Evolutionary conservation across 2,329 filamentous ascomycete species (phyloP).

Genomic region (Endothia cerciana): DNA sequence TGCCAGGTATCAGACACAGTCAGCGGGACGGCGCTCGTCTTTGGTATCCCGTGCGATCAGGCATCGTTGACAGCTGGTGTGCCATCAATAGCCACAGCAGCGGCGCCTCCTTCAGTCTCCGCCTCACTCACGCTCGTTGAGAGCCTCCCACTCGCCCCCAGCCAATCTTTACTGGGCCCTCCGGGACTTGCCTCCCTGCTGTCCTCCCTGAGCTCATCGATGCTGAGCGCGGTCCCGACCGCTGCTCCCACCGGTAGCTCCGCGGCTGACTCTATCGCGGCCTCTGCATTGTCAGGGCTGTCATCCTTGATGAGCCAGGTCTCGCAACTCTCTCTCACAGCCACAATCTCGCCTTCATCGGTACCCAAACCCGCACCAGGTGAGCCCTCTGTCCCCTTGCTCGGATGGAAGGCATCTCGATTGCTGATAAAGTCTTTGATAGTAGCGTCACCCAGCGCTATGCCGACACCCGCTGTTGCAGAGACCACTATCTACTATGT

Average conservation of each 20-base stretch:
- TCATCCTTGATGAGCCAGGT: constrained; percentile 28
- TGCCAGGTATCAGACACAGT: constrained; percentile 26
- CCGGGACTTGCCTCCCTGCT: constrained; percentile 23
- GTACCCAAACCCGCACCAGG: constrained; percentile 11
- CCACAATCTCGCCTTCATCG: neutral
- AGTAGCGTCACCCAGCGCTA: neutral
- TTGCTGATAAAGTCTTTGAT: constrained; percentile 13
- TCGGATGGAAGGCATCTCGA: too few species aligned
- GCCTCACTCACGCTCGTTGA: constrained; percentile 20
- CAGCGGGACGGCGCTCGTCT: constrained; percentile 25
- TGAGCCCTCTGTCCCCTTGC: neutral
- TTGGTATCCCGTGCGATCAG: constrained; percentile 23
- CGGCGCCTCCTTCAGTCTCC: constrained; percentile 17
- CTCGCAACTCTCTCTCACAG: constrained; percentile 23
- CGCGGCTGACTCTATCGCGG: constrained; percentile 16
- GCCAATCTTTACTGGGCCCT: neutral
- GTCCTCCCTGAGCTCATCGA: constrained; percentile 24
- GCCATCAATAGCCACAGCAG: neutral
- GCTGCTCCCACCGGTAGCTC: neutral
- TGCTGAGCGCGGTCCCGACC: constrained; percentile 9
- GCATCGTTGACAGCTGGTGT: neutral
- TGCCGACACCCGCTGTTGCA: constrained; percentile 4
- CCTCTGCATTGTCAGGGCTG: constrained; percentile 21
- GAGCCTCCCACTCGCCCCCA: constrained; percentile 9
- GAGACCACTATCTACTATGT: constrained; percentile 29